These are phyloP conservation scores for Candida ortonii DNA, from an alignment of 805 yeast genomes.

Conservation along the genomic window DNA sequence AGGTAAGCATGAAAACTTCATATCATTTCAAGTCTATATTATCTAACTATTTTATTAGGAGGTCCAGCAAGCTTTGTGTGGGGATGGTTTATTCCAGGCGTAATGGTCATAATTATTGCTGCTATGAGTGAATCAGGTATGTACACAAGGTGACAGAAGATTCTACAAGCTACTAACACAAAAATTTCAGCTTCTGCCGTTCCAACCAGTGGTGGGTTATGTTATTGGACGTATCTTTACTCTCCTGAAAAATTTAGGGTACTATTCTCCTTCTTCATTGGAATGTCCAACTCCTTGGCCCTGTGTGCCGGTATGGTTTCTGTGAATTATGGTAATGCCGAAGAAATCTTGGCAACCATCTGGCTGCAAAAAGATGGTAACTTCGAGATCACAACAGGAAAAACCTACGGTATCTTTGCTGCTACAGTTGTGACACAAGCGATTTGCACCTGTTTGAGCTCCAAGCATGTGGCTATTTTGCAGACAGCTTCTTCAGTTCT, in stretches of 20 bases:
- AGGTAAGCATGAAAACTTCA: no score
- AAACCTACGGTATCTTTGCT: slow-evolving; percentile 61
- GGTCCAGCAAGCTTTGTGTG: slow-evolving; percentile 67
- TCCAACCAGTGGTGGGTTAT: slow-evolving; percentile 76
- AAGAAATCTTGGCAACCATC: slow-evolving; percentile 56
- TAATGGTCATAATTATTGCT: slow-evolving; percentile 57
- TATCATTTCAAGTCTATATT: no score
- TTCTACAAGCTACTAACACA: slow-evolving; percentile 1
- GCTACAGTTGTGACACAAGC: slow-evolving; percentile 56
- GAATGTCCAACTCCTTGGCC: slow-evolving; percentile 66
- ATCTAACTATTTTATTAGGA: no score
- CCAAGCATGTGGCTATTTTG: slow-evolving; percentile 52
- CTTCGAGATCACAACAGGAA: slow-evolving; percentile 51
- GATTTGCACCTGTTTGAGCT: slow-evolving; percentile 53
- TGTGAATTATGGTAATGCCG: slow-evolving; percentile 65
- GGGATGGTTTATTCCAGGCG: slow-evolving; percentile 66
- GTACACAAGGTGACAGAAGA: no score
- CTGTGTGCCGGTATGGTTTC: slow-evolving; percentile 64
- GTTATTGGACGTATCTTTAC: slow-evolving; percentile 64
- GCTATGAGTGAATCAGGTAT: slow-evolving; percentile 50
- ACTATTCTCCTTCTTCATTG: slow-evolving; percentile 59
- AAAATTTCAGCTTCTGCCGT: slow-evolving; percentile 59
- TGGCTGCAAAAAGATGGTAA: slow-evolving; percentile 48
- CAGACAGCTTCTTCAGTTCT: slow-evolving; percentile 57
- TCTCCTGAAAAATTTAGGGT: slow-evolving; percentile 53